Evolutionary conservation across 352 stramenopile species (phyloP), one percentile per base, ranked within the genome.

Genomic region (Globisporangium camurandrum): DNA sequence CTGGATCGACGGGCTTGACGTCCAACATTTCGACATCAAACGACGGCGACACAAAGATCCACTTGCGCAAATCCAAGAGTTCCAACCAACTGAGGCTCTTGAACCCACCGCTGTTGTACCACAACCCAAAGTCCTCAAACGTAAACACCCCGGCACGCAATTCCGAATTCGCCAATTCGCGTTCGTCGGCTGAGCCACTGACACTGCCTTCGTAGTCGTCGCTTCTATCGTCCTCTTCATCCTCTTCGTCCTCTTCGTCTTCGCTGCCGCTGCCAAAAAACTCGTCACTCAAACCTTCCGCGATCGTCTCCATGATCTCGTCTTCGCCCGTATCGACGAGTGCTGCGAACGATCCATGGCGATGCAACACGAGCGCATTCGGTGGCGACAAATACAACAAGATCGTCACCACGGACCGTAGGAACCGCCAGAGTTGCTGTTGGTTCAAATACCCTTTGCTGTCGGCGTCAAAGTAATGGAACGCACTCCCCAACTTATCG

Each of bases 381-480:
- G 83, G 78, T 23, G 83, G 83, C 1, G 79, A 89, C 6, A 94
- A 58, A 49, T 86, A 70, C 6, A 94, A 43, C 12, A 94, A 54
- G 20, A 67, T 84, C 19, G 87, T 86, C 31, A 94, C 37, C 45
- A 92, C 64, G 2, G 83, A 94, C 0, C 83, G 71, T n/a, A 94
- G 45, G 44, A 92, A 94, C 14, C 76, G 67, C 83, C 83, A 94
- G 10, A 94, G 56, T 41, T 94, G 83, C 49, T 90, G 69, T 3
- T 69, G 71, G 53, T 89, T 87, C 47, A 94, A 51, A 22, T 77
- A 88, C 0, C 75, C 79, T 26, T 89, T 89, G 57, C 76, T 81
- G 31, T 94, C 83, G 5, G 69, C 67, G 38, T 94, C 83, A 41
- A 92, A 94, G 47, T 86, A 94, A 54, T 94, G 78, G 44, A 94